Conservation (phyloP, 495 filamentous ascomycete genomes). For the Annulohypoxylon nitens region DNA sequence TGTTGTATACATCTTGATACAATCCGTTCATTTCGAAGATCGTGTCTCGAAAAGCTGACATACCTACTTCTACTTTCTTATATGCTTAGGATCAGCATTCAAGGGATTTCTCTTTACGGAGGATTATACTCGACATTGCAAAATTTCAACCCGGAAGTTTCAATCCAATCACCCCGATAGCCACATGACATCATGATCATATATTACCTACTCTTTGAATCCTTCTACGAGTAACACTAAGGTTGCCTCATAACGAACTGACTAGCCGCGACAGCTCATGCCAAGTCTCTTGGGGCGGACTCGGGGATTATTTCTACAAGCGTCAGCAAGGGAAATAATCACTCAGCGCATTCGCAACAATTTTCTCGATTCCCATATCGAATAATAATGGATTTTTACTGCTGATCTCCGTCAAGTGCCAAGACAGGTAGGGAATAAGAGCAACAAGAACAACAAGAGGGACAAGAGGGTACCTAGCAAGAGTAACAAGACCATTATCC, state of each 20-base stretch:
- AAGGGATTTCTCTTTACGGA: background rate
- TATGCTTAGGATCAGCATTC: background rate
- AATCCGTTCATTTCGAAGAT: conserved; percentile 1
- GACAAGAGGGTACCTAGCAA: no score
- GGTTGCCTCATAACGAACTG: background rate
- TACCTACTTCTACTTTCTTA: background rate
- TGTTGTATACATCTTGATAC: conserved; percentile 5
- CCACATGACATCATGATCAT: background rate
- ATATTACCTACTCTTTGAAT: background rate
- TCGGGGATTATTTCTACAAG: background rate
- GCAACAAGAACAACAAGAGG: background rate
- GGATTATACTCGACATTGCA: background rate
- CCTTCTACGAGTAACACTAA: background rate
- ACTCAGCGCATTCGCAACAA: background rate
- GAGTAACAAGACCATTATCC: background rate
- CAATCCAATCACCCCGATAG: background rate
- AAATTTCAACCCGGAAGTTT: background rate
- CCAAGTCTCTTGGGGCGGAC: background rate
- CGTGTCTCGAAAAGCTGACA: background rate
- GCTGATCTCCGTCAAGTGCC: background rate
- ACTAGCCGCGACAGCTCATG: background rate
- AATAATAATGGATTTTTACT: background rate
- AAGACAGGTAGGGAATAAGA: background rate
- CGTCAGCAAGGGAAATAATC: conserved; percentile 2
- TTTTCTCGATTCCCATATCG: background rate